Base-by-base conservation (phyloP, 1,284 basidiomycete species). In the Kalmanozyma brasiliensis region DNA sequence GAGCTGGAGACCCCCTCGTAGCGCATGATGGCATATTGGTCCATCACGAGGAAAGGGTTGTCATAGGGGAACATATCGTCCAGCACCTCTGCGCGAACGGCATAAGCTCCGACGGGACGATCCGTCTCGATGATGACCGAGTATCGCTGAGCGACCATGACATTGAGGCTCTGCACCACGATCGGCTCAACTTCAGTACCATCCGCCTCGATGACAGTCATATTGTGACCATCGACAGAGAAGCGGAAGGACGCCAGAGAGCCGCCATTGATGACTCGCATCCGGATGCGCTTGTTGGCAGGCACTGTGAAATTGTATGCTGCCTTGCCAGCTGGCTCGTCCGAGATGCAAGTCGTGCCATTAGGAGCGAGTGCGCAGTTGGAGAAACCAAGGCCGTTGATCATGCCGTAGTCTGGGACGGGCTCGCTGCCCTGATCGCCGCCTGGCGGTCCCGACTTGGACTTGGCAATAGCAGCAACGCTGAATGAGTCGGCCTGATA, bases 141-240 rank as follows among this genome's bases (percentile, higher is more conserved):
- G 66, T 86, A 86, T 19, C 85, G 75, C 74, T 86, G 86, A 7
- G 84, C 85, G 17, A 85, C 82, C 40, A 84, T 82, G 44, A 86
- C 52, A 11, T 77, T 80, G 38, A 86, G 65, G 22, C 83, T 81
- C 8, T 83, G 65, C 11, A 85, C 84, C 1, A 69, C 56, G 34
- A 83, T 68, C 2, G 85, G 85, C 32, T 77, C 55, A 20, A 86
- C 80, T 11, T 83, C 74, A 0, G 83, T 85, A 32, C 85, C 85
- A 59, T 87, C 86, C 4, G 84, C 85, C 57, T 86, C 85, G 55
- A 86, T 80, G 24, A 87, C 81, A 3, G 83, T 85, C 38, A 87
- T 80, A 0, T 80, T 78, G 73, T 86, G 86, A 4, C 67, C 68
- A 58, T 86, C 86, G 36, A 87, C 78, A 1, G 83, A 83, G 79